Conservation (phyloP, 345 rosid genomes). For the Iberis pinnata region DNA sequence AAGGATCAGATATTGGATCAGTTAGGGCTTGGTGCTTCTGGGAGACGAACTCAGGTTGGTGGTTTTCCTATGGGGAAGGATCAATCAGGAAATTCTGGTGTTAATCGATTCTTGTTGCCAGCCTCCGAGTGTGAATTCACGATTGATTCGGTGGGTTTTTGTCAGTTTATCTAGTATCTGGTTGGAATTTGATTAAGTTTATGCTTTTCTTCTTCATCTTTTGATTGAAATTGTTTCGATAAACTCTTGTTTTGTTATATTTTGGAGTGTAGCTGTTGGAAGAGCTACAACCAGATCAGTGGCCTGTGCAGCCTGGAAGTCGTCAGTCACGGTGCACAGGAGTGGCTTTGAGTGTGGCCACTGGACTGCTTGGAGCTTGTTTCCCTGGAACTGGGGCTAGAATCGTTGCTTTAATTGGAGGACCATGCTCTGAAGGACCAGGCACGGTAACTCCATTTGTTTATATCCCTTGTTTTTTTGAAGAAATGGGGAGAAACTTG, state of each 20-base stretch:
- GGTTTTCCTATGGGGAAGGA: conserved; percentile 54
- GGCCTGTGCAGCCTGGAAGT: conserved; percentile 63
- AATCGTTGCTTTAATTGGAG: conserved; percentile 91
- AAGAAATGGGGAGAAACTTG: not conserved
- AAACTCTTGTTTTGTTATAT: not conserved
- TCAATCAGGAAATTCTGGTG: conserved; percentile 38
- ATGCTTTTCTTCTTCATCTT: not conserved
- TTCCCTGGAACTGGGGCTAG: conserved; percentile 94
- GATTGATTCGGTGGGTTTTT: conserved; percentile 58
- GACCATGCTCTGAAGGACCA: conserved; percentile 53
- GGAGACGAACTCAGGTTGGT: conserved; percentile 46
- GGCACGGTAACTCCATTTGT: conserved; percentile 67
- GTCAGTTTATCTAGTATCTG: not conserved
- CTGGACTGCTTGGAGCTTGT: conserved; percentile 91
- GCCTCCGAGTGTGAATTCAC: conserved; percentile 94
- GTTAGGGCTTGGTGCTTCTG: conserved; percentile 64
- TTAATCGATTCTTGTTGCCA: conserved; percentile 79
- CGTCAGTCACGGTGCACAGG: conserved; percentile 83
- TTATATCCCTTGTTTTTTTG: conserved; percentile 20
- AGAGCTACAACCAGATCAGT: conserved; percentile 92
- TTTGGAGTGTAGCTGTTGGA: conserved; percentile 62
- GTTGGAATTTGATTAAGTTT: conserved; percentile 5
- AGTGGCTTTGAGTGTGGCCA: conserved; percentile 90
- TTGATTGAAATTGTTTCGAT: not conserved
- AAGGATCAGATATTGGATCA: conserved; percentile 87